Percentiles rank a stretch among this genome's conserved stretches.
Evolutionary conservation across 495 filamentous ascomycete genomes (phyloP).

Genomic region (Aspergillus sclerotioniger): DNA sequence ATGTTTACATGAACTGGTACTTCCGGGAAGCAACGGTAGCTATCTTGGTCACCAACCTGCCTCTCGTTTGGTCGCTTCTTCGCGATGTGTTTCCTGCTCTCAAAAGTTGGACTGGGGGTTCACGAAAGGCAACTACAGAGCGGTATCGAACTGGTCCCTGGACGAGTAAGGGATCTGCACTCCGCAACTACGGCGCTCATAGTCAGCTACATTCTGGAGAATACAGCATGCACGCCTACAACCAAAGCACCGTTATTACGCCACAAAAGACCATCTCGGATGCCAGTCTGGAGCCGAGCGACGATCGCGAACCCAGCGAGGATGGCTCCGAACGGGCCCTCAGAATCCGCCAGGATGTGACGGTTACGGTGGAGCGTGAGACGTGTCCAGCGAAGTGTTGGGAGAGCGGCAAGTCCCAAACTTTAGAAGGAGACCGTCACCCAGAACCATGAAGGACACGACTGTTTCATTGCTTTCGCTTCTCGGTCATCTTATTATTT

Average conservation of each 20-base stretch:
- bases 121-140: constrained; percentile 31
- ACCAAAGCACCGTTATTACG: constrained; percentile 27
- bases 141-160: constrained; percentile 40
- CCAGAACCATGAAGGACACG: constrained; percentile 18
- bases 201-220: constrained; percentile 37
- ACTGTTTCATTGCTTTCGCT: constrained; percentile 6
- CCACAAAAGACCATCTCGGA: constrained; percentile 36
- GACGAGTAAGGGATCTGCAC: constrained; percentile 34
- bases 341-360: constrained; percentile 47
- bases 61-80: constrained; percentile 62
- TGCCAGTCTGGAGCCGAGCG: constrained; percentile 27
- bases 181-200: constrained; percentile 31
- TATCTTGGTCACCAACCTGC: constrained; percentile 63
- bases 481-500: neutral
- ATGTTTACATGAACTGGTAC: constrained; percentile 69
- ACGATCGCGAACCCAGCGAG: constrained; percentile 36
- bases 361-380: constrained; percentile 43
- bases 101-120: constrained; percentile 47
- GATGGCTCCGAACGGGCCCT: constrained; percentile 44
- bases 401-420: constrained; percentile 10
- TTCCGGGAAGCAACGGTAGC: constrained; percentile 66
- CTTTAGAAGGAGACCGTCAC: neutral
- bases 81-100: constrained; percentile 56
- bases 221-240: constrained; percentile 36
- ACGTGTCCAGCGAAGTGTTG: constrained; percentile 26